phyloP scores from a whole-genome alignment of 306 rosid genomes.

The Cucurbita argyrosperma region DNA sequence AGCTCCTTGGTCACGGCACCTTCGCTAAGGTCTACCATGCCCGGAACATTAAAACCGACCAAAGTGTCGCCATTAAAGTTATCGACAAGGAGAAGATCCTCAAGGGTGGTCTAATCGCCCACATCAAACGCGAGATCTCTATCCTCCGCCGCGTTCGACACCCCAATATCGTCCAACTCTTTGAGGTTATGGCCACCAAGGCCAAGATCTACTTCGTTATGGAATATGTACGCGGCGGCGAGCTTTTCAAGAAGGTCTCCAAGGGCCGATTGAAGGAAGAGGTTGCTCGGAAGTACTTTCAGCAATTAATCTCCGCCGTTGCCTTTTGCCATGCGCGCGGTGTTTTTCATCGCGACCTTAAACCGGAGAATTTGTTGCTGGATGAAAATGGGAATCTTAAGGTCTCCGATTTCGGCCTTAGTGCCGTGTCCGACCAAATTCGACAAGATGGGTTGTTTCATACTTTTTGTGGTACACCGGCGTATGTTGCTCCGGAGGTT shows the following conservation, averaged over 20 bases:
- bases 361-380: slow-evolving; percentile 68
- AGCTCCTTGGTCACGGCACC: slow-evolving; percentile 82
- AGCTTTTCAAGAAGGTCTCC: slow-evolving; percentile 86
- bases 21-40: slow-evolving; percentile 88
- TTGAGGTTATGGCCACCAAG: slow-evolving; percentile 93
- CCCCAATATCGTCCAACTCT: slow-evolving; percentile 81
- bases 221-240: slow-evolving; percentile 92
- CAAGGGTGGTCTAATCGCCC: slow-evolving; percentile 65
- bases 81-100: slow-evolving; percentile 90
- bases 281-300: slow-evolving; percentile 62
- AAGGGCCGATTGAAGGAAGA: slow-evolving; percentile 79
- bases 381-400: slow-evolving; percentile 69
- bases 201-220: slow-evolving; percentile 83
- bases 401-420: slow-evolving; percentile 77
- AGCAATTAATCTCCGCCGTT: slow-evolving; percentile 76
- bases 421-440: slow-evolving; percentile 84
- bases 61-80: slow-evolving; percentile 74
- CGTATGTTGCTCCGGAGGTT: slow-evolving; percentile 91
- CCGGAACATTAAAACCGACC: slow-evolving; percentile 45
- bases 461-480: slow-evolving; percentile 94
- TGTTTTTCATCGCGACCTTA: slow-evolving; percentile 73
- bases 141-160: slow-evolving; percentile 92
- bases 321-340: slow-evolving; percentile 85
- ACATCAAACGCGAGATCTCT: slow-evolving; percentile 94
- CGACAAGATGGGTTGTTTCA: slow-evolving; percentile 80